Evolutionary conservation across 305 asterid species (phyloP).

Genomic region (Salvia sclarea): DNA sequence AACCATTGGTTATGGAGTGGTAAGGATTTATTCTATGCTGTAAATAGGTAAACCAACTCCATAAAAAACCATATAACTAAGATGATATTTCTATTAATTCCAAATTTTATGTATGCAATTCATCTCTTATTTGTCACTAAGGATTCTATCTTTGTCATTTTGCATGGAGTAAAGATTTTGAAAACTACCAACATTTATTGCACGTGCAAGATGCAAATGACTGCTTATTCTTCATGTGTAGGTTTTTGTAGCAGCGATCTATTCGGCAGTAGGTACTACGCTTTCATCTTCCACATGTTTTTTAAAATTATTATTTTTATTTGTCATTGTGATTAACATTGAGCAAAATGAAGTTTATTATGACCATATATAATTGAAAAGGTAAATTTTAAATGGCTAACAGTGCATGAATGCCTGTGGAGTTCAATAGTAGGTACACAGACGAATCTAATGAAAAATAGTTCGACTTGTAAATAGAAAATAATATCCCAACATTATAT

Average conservation of each 20-base stretch:
- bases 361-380: neutral
- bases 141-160: neutral
- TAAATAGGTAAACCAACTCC: neutral
- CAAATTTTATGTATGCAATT: neutral
- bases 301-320: neutral
- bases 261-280: conserved; percentile 56
- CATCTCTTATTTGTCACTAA: no score
- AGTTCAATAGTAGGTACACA: neutral
- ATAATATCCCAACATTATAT: neutral
- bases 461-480: neutral
- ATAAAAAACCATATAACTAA: neutral
- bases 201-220: conserved; percentile 6
- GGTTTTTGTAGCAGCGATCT: conserved; percentile 65
- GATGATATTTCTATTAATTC: neutral
- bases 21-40: conserved; percentile 35
- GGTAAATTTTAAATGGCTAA: neutral
- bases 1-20: conserved; percentile 73
- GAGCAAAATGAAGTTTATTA: neutral
- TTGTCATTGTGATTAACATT: conserved; percentile 3
- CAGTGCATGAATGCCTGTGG: neutral
- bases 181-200: no score
- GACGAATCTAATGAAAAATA: neutral
- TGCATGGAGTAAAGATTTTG: neutral
- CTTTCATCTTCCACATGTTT: conserved; percentile 16
- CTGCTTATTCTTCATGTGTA: conserved; percentile 38